Conservation (phyloP, 2,329 filamentous ascomycete species). For the Aureobasidium sp. region DNA sequence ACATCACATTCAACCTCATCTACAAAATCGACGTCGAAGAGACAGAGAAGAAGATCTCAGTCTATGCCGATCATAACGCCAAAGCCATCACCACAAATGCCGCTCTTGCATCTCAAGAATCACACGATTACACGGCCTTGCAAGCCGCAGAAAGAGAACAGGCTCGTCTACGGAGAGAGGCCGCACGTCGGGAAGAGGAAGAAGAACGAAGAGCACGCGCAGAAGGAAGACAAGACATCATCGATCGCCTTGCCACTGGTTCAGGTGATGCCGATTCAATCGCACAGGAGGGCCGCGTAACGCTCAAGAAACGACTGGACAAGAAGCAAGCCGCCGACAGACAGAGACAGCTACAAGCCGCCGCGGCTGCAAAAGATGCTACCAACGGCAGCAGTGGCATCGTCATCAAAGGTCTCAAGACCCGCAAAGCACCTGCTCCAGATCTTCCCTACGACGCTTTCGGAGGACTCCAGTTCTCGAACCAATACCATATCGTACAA, state of each 20-base stretch:
- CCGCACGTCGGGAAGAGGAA: constrained; percentile 59
- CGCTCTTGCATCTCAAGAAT: constrained; percentile 39
- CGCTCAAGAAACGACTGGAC: constrained; percentile 63
- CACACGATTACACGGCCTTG: constrained; percentile 35
- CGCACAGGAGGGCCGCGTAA: constrained; percentile 47
- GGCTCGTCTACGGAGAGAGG: constrained; percentile 52
- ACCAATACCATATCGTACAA: constrained; percentile 60
- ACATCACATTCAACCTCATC: constrained; percentile 81
- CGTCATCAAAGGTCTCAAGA: constrained; percentile 73
- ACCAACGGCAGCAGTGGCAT: constrained; percentile 32
- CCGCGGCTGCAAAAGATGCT: constrained; percentile 28
- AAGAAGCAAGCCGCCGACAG: constrained; percentile 44
- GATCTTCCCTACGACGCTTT: constrained; percentile 84
- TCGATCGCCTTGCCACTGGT: constrained; percentile 59
- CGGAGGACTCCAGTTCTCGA: constrained; percentile 59
- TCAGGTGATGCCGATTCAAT: constrained; percentile 51
- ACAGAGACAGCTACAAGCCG: constrained; percentile 34
- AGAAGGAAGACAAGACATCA: constrained; percentile 57
- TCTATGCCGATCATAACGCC: constrained; percentile 67
- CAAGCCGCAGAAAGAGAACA: constrained; percentile 57
- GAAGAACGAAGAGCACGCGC: constrained; percentile 58
- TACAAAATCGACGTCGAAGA: constrained; percentile 59
- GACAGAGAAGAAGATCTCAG: constrained; percentile 49
- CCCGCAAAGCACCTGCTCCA: constrained; percentile 48
- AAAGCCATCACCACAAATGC: constrained; percentile 45